A percentile compares a stretch with the other conserved stretches of the same genome.
These are phyloP conservation scores for Santalum album DNA, from an alignment of 164 flowering plant species.

Conservation along the genomic window DNA sequence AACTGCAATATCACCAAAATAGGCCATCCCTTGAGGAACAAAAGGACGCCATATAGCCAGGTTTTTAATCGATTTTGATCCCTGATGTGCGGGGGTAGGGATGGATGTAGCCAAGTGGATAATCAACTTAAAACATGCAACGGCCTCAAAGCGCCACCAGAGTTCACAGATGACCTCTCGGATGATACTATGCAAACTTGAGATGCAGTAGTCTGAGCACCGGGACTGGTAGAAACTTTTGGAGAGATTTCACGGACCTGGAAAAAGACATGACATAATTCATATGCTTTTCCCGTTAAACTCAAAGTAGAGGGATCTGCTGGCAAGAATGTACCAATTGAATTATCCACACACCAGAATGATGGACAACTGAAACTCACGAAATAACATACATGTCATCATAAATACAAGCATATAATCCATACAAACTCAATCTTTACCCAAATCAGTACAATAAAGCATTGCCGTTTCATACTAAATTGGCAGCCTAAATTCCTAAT, in stretches of 20 bases:
- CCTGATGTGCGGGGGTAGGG: no score
- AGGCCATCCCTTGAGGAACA: conserved; percentile 65
- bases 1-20: conserved; percentile 87
- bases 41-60: conserved; percentile 94
- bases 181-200: conserved; percentile 21
- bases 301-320: conserved; percentile 47
- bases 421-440: no score
- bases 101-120: no score
- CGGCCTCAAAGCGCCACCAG: conserved; percentile 58
- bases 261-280: conserved; percentile 54
- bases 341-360: conserved; percentile 94
- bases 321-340: conserved; percentile 85
- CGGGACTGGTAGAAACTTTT: conserved; percentile 19
- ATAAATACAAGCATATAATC: no score
- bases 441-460: no score
- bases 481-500: no score
- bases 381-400: no score
- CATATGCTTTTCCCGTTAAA: conserved; percentile 52
- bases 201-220: conserved; percentile 16
- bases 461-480: no score
- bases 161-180: conserved; percentile 32
- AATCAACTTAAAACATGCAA: conserved; percentile 72
- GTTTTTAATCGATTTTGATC: conserved; percentile 64
- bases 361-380: conserved; percentile 38
- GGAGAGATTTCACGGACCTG: conserved; percentile 31